Base-by-base conservation (phyloP, 495 filamentous ascomycete species). In the Mytilinidion resinicola region DNA sequence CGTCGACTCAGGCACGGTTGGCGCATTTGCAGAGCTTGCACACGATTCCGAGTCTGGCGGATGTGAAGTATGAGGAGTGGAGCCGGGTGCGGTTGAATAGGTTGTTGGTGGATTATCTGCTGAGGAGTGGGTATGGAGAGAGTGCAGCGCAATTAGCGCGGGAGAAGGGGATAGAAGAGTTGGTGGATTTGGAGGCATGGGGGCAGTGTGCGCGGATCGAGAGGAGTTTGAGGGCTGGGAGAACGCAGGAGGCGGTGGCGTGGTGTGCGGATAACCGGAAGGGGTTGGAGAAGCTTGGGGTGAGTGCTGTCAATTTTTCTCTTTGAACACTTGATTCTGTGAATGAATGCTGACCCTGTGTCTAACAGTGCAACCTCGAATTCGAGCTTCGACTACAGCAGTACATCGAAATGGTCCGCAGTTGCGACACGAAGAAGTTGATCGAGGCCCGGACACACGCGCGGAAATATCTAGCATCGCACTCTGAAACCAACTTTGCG, bases 261-360 rank as follows among this genome's bases (percentile, higher is more conserved):
- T 98, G 93, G 93, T 97, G 92, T 73, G 79, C 73, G 35, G 93
- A 97, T 67, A 96, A 96, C 69, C 92, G 90, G 72, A 85, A 88
- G 51, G 85, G 86, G 48, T 74, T 97, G 51, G 86, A 90, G 65
- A 91, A 88, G 75, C 85, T 88, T 71, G 82, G 88, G 69, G 90
- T 91, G 71, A 56, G 83, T 30, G 25, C 25, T 30, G 25, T 30
- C 25, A 30, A 30, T 72, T 30, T 49, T 25, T 33, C 7, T 8
- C 46, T n/a, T n/a, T 10, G n/a, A n/a, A n/a, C n/a, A n/a, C n/a
- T n/a, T n/a, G n/a, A n/a, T n/a, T n/a, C n/a, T n/a, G n/a, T n/a
- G n/a, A n/a, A 25, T 9, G 17, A 25, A 6, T 49, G 46, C 46
- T 48, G 44, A 48, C 15, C 6, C 11, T 14, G 12, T 20, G 12